Percentiles rank a stretch among this genome's conserved stretches.
These are phyloP conservation scores for Jamesozyma spencerorum DNA, from an alignment of 805 yeast species.

Conservation along the genomic window DNA sequence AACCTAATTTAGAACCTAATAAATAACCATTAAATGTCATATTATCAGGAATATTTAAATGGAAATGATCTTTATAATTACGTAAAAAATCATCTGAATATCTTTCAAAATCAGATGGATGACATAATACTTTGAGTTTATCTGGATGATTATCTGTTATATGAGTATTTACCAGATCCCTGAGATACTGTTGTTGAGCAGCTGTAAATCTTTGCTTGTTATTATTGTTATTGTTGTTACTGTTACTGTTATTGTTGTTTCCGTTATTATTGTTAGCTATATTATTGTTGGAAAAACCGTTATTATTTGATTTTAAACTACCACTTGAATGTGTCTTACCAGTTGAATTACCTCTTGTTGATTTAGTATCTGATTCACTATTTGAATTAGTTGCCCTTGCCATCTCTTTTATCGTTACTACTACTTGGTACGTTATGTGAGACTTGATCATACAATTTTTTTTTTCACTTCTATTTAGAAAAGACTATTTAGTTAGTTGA, in stretches of 20 bases:
- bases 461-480: background rate
- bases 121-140: conserved; percentile 33
- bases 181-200: conserved; percentile 56
- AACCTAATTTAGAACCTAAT: conserved; percentile 63
- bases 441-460: conserved; percentile 3
- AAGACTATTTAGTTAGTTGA: too few relatives aligned
- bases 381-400: conserved; percentile 20
- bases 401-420: conserved; percentile 8
- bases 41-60: conserved; percentile 49
- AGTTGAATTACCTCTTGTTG: background rate
- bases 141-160: conserved; percentile 71
- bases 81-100: conserved; percentile 58
- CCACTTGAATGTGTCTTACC: background rate
- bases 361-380: conserved; percentile 25
- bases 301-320: background rate
- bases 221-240: background rate
- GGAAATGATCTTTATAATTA: conserved; percentile 55
- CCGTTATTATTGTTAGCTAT: conserved; percentile 4
- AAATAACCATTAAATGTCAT: conserved; percentile 61
- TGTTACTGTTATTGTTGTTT: conserved; percentile 3
- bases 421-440: too few relatives aligned
- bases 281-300: conserved; percentile 5
- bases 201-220: conserved; percentile 38
- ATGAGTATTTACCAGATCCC: conserved; percentile 56
- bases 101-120: conserved; percentile 48